Conservation (phyloP, 2,329 filamentous ascomycete species). For the Lecanoromycetidae sp. region DNA sequence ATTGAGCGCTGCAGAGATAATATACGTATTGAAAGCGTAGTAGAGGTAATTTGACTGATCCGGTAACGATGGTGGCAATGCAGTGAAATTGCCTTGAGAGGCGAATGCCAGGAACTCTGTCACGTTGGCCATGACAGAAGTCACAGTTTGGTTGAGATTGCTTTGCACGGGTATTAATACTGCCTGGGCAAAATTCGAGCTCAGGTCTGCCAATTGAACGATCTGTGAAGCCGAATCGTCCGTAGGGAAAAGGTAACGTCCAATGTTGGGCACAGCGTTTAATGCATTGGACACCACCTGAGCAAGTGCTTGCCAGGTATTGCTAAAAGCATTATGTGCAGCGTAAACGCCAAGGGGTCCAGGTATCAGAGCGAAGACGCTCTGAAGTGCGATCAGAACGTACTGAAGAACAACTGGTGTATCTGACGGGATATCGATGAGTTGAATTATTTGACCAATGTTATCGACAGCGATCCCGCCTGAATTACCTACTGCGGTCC, state of each 20-base stretch:
- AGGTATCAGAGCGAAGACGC: constrained; percentile 9
- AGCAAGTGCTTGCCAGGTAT: background rate
- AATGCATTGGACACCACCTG: constrained; percentile 9
- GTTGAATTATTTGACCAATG: constrained; percentile 6
- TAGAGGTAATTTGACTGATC: constrained; percentile 11
- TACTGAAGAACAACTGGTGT: constrained; percentile 5
- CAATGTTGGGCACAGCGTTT: constrained; percentile 7
- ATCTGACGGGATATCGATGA: constrained; percentile 1
- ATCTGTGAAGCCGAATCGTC: background rate
- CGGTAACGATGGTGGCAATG: constrained; percentile 7
- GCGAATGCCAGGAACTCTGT: constrained; percentile 11
- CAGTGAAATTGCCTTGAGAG: constrained; percentile 11
- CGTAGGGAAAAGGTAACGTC: constrained; percentile 10
- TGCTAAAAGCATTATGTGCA: background rate
- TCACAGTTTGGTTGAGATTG: constrained; percentile 12
- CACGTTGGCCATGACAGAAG: constrained; percentile 8
- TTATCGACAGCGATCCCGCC: constrained; percentile 3
- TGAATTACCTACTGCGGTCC: constrained; percentile 5
- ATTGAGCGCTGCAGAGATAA: background rate
- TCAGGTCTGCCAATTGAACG: constrained; percentile 7
- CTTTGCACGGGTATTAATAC: constrained; percentile 7
- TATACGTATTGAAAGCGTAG: constrained; percentile 13
- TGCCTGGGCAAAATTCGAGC: constrained; percentile 5
- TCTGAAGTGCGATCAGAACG: constrained; percentile 6
- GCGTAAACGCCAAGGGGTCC: constrained; percentile 6